A percentile compares a stretch with the other conserved stretches of the same genome.
These are phyloP conservation scores for Jaapia argillacea DNA, from an alignment of 768 basidiomycete species.

Conservation along the genomic window DNA sequence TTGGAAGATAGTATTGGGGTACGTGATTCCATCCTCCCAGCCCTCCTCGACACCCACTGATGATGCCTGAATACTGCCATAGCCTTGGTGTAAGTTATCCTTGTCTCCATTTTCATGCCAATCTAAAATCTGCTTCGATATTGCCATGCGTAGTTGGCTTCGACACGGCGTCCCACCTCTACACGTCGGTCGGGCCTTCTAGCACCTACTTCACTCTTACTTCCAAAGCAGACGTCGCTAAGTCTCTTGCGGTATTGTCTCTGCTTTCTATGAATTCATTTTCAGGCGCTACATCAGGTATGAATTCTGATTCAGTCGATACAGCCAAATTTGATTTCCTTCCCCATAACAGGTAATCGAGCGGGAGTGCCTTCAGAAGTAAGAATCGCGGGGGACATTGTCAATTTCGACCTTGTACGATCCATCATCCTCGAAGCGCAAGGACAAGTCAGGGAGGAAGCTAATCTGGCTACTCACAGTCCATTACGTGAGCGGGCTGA, in stretches of 20 bases:
- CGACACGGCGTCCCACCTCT: constrained; percentile 10
- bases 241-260: constrained; percentile 10
- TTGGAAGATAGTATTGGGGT: constrained; percentile 8
- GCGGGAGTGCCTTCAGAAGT: constrained; percentile 13
- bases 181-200: constrained; percentile 11
- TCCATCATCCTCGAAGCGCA: not conserved
- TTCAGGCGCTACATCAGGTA: too few species aligned
- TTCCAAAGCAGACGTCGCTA: constrained; percentile 11
- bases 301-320: too few species aligned
- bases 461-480: too few species aligned
- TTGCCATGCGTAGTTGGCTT: constrained; percentile 10
- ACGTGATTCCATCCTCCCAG: not conserved
- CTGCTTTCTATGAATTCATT: constrained; percentile 8
- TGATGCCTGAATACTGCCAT: not conserved
- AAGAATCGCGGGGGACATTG: constrained; percentile 10
- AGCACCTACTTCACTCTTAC: constrained; percentile 7
- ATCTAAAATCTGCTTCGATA: not conserved
- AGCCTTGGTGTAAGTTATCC: constrained; percentile 2
- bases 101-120: not conserved
- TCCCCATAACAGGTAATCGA: too few species aligned
- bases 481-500: too few species aligned
- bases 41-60: not conserved
- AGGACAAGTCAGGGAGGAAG: not conserved
- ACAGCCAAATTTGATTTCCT: too few species aligned
- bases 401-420: constrained; percentile 7